Evolutionary conservation across 2,329 filamentous ascomycete species (phyloP).

Genomic region (Pezicula radicicola): DNA sequence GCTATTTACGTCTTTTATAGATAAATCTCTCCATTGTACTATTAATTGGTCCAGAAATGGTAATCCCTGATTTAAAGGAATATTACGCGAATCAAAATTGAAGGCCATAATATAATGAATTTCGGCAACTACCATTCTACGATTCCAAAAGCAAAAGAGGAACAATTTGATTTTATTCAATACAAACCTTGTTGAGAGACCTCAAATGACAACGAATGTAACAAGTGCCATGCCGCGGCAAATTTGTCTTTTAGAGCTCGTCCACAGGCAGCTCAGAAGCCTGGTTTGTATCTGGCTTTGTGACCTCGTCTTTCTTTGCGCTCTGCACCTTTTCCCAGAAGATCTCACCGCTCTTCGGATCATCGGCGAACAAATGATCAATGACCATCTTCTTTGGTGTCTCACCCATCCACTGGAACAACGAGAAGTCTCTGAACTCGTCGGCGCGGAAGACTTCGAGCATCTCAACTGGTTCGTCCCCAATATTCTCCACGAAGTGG

Average conservation of each 20-base stretch:
- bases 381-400: constrained; percentile 63
- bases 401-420: constrained; percentile 75
- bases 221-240: background rate
- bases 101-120: background rate
- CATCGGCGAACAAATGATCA: constrained; percentile 63
- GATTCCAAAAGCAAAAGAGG: background rate
- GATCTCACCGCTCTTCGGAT: constrained; percentile 56
- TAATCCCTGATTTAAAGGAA: background rate
- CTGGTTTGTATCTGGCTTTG: constrained; percentile 23
- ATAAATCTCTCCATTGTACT: background rate
- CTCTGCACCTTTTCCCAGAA: constrained; percentile 62
- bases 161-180: background rate
- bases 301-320: constrained; percentile 56
- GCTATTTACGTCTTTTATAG: background rate
- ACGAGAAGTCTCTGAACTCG: constrained; percentile 56
- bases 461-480: too few relatives aligned
- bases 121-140: background rate
- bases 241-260: background rate
- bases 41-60: background rate
- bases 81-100: background rate
- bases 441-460: too few relatives aligned
- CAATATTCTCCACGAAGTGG: too few relatives aligned
- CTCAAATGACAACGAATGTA: background rate
- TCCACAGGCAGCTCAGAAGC: background rate
- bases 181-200: background rate